phyloP scores from a whole-genome alignment of 306 rosid genomes.

The Betula pendula region DNA sequence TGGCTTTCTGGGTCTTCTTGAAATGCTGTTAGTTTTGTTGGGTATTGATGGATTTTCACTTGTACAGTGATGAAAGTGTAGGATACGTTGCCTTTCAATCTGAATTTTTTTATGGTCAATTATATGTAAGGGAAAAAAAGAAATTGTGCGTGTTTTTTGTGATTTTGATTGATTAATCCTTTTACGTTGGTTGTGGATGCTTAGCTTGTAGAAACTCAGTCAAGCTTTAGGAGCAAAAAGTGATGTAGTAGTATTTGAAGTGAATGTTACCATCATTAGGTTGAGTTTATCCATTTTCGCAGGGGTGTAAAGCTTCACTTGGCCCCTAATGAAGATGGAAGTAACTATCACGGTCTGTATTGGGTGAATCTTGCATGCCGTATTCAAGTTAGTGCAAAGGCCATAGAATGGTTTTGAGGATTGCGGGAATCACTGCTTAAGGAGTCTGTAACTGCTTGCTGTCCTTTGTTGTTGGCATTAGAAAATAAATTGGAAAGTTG shows the following conservation, averaged over 20 bases:
- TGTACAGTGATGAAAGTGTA: slow-evolving; percentile 5
- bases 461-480: background rate
- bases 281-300: slow-evolving; percentile 32
- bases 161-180: background rate
- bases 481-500: background rate
- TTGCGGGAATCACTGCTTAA: slow-evolving; percentile 3
- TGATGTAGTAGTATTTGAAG: slow-evolving; percentile 2
- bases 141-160: background rate
- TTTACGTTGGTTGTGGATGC: background rate
- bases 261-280: slow-evolving; percentile 20
- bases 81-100: background rate
- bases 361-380: background rate
- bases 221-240: background rate
- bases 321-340: slow-evolving; percentile 27
- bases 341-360: slow-evolving; percentile 4
- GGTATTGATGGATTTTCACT: background rate
- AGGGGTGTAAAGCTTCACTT: slow-evolving; percentile 32
- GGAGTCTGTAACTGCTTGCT: background rate
- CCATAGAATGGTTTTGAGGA: slow-evolving; percentile 2
- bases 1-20: slow-evolving; percentile 18
- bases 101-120: background rate
- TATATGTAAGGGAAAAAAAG: background rate
- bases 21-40: background rate
- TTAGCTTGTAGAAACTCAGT: background rate
- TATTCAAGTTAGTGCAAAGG: background rate